These are phyloP conservation scores for Saturnispora serradocipensis DNA, from an alignment of 805 yeast species.

Conservation along the genomic window DNA sequence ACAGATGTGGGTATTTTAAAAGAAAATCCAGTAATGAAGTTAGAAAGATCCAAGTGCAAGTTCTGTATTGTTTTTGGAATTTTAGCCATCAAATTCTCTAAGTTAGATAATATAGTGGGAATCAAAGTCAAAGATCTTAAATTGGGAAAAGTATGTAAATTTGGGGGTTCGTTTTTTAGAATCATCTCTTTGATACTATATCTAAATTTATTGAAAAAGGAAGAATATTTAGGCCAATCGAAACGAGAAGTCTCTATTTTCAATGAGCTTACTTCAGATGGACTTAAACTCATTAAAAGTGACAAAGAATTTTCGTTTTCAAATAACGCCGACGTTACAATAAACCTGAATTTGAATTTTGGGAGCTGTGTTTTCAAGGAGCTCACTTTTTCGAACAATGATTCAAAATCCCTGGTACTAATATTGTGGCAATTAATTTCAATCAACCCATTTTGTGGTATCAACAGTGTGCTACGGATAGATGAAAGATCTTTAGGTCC, in stretches of 20 bases:
- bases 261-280: not conserved
- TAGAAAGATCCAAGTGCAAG: slow-evolving; percentile 6
- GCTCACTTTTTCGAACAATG: not conserved
- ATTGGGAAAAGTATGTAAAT: slow-evolving; percentile 1
- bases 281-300: not conserved
- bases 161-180: not conserved
- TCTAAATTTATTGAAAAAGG: not conserved
- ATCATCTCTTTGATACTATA: not conserved
- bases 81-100: not conserved
- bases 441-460: not conserved
- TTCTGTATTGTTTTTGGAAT: slow-evolving; percentile 2
- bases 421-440: slow-evolving; percentile 2
- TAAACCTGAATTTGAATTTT: not conserved
- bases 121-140: not conserved
- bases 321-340: not conserved
- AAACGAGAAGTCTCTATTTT: not conserved
- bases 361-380: not conserved
- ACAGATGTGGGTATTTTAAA: slow-evolving; percentile 1
- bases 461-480: not conserved
- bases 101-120: not conserved
- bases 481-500: not conserved
- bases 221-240: not conserved
- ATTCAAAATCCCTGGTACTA: not conserved
- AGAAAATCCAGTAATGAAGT: slow-evolving; percentile 1
- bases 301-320: not conserved